A percentile compares a stretch with the other conserved stretches of the same genome.
phyloP scores from a whole-genome alignment of 2,329 filamentous ascomycete species.

The Talaromyces atroroseus region DNA sequence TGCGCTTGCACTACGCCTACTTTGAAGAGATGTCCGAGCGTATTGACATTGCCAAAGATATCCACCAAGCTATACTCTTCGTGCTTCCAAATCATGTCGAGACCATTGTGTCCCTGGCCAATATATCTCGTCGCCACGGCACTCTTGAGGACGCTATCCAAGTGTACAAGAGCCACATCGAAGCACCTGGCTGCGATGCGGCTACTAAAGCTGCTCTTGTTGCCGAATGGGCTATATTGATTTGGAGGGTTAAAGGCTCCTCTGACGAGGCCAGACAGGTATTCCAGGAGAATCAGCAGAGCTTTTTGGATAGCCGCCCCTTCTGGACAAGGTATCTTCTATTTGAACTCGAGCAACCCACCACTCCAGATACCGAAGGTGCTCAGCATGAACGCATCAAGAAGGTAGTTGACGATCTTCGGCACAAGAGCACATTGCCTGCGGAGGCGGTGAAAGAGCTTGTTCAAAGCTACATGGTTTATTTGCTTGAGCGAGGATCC shows the following conservation, averaged over 20 bases:
- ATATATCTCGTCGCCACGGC: slow-evolving; percentile 74
- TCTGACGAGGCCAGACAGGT: slow-evolving; percentile 75
- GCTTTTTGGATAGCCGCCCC: slow-evolving; percentile 74
- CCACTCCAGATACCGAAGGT: slow-evolving; percentile 57
- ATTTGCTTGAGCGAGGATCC: slow-evolving; percentile 74
- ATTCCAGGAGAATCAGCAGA: slow-evolving; percentile 75
- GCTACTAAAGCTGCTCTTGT: slow-evolving; percentile 82
- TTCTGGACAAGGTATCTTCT: slow-evolving; percentile 89
- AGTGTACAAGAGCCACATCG: slow-evolving; percentile 75
- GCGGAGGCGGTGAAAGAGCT: slow-evolving; percentile 66
- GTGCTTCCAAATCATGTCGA: slow-evolving; percentile 77
- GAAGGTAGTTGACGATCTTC: slow-evolving; percentile 70
- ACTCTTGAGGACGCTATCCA: slow-evolving; percentile 80
- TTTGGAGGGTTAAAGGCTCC: slow-evolving; percentile 83
- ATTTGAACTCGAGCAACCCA: slow-evolving; percentile 83
- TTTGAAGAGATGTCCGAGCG: slow-evolving; percentile 85
- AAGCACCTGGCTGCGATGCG: slow-evolving; percentile 63
- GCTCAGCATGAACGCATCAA: slow-evolving; percentile 70
- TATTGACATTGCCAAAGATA: slow-evolving; percentile 71
- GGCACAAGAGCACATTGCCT: slow-evolving; percentile 65
- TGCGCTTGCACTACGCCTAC: slow-evolving; percentile 85
- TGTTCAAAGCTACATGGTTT: slow-evolving; percentile 71
- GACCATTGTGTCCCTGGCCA: slow-evolving; percentile 81
- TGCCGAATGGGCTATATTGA: slow-evolving; percentile 76
- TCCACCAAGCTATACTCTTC: slow-evolving; percentile 74